Conservation (phyloP, 1,284 basidiomycete genomes). For the Apiotrichum montevideense region DNA sequence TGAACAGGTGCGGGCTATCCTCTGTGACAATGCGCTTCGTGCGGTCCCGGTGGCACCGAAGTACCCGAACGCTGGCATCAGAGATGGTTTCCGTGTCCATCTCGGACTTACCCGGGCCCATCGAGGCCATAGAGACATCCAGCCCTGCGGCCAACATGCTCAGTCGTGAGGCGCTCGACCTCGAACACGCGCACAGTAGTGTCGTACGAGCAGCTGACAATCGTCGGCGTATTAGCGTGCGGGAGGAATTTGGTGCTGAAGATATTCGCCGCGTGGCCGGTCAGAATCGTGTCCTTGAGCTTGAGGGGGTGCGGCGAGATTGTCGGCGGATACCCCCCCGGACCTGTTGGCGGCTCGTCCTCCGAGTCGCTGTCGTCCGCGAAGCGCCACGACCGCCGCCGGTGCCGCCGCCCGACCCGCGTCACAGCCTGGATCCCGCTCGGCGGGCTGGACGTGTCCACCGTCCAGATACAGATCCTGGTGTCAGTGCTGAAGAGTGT, state of each 20-base stretch:
- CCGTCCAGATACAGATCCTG: conserved; percentile 64
- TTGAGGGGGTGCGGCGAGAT: conserved; percentile 57
- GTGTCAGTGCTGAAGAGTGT: too few relatives aligned
- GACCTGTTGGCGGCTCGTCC: neutral
- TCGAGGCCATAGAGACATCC: conserved; percentile 25
- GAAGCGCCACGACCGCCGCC: too few relatives aligned
- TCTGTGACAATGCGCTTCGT: conserved; percentile 79
- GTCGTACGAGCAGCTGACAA: conserved; percentile 71
- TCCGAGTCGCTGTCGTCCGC: conserved; percentile 10
- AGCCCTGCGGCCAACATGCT: conserved; percentile 20
- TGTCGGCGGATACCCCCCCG: conserved; percentile 2
- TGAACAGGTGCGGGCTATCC: conserved; percentile 72
- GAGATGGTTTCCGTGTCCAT: neutral
- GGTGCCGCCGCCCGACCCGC: too few relatives aligned
- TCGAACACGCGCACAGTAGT: conserved; percentile 75
- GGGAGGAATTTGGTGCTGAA: conserved; percentile 82
- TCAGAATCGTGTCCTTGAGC: conserved; percentile 58
- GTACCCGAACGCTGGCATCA: conserved; percentile 46
- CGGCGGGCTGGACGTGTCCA: conserved; percentile 42
- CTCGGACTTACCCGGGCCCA: conserved; percentile 35
- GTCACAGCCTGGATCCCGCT: neutral
- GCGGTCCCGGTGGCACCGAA: conserved; percentile 58
- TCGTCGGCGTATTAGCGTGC: conserved; percentile 39
- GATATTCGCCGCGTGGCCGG: conserved; percentile 79
- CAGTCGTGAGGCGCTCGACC: conserved; percentile 53